Evolutionary conservation across 2,329 filamentous ascomycete genomes (phyloP), one percentile per base, ranked within the genome.

Genomic region (Knufia fluminis): DNA sequence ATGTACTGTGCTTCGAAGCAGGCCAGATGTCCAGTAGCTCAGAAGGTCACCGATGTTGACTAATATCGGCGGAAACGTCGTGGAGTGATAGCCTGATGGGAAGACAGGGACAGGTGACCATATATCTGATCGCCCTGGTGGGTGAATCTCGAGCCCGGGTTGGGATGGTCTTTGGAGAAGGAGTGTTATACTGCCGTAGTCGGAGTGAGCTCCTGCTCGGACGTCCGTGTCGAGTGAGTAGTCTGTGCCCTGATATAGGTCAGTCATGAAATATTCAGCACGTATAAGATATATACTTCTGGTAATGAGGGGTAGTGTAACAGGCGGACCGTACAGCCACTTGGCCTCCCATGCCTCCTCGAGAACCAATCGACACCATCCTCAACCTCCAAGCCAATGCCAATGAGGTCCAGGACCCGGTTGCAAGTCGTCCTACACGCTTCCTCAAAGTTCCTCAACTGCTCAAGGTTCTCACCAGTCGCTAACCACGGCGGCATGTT

Each of bases 201-300:
- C 90, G 3, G 85, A 91, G 66, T 97, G 91, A 0, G 91, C 89
- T 50, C 91, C 92, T 4, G 91, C 91, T 23, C 91, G 83, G 53
- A 96, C 79, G 61, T 91, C 86, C 16, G 72, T 67, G 32, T 68
- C 66, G 4, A 74, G 72, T 39, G 72, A 61, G 59, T 72, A 72
- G 45, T 67, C 62, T 39, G 65, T 54, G 48, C 70, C 61, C 42
- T 45, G 42, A 22, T 17, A 3, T 17, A 10, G 4, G 38, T 41
- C 16, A 41, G 38, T 10, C 6, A 10, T 23, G 19, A 14, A 16
- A 7, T 14, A 2, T n/a, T 10, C 6, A 10, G 22, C 23, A 24
- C 4, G n/a, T 24, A 14, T 14, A 14, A 20, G 14, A 42, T 32
- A 26, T n/a, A 9, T 45, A 45, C 42, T 53, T 61, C 46, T 28